These are phyloP conservation scores for Carex littledalei DNA, from an alignment of 176 grass and related monocot genomes.

Conservation along the genomic window DNA sequence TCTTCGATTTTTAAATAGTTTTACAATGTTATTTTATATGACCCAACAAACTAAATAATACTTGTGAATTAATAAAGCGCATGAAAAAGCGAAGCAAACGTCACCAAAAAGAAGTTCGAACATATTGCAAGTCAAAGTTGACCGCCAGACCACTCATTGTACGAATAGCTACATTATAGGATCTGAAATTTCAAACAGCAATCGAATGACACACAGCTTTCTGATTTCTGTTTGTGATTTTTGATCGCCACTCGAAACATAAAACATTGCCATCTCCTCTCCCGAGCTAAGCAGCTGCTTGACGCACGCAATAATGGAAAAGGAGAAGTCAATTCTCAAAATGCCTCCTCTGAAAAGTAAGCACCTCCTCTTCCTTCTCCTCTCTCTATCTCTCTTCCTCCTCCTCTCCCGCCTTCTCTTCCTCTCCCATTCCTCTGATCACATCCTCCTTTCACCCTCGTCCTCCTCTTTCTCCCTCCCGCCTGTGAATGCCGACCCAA, in stretches of 20 bases:
- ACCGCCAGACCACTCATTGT: background rate
- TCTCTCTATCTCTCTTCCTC: background rate
- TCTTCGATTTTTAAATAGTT: too few relatives aligned
- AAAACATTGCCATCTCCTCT: too few relatives aligned
- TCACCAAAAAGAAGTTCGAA: too few relatives aligned
- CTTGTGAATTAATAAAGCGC: too few relatives aligned
- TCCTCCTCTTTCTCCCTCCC: constrained; percentile 16
- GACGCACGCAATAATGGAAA: background rate
- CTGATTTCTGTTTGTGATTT: too few relatives aligned
- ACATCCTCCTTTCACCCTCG: background rate
- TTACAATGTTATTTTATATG: too few relatives aligned
- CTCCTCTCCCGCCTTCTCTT: background rate
- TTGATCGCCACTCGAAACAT: too few relatives aligned
- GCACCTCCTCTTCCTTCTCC: constrained; percentile 3
- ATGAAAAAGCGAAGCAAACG: too few relatives aligned
- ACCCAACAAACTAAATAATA: too few relatives aligned
- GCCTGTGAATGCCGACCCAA: constrained; percentile 32
- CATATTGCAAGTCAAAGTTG: too few relatives aligned
- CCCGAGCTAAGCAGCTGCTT: too few relatives aligned
- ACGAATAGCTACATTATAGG: background rate
- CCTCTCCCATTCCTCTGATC: background rate
- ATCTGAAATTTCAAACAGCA: background rate
- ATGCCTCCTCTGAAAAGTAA: background rate
- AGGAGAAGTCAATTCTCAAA: constrained; percentile 8
- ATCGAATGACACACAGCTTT: too few relatives aligned